Percentiles rank a stretch among this genome's conserved stretches.
These are phyloP conservation scores for Byssothecium circinans DNA, from an alignment of 2,329 filamentous ascomycete genomes.

Conservation along the genomic window DNA sequence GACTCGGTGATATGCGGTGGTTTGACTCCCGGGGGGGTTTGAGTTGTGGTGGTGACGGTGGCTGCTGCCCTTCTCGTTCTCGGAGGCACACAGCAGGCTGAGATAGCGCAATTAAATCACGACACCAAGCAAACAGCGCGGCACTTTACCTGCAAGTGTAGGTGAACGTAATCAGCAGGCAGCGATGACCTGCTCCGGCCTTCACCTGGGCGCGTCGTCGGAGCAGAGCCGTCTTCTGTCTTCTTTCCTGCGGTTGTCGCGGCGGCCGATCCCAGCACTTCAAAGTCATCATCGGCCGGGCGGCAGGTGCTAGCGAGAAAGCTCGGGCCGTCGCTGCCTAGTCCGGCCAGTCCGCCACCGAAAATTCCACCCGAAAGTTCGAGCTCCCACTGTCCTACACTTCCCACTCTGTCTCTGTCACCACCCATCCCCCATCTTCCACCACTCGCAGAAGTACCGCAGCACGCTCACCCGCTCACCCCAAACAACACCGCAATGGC, in stretches of 20 bases:
- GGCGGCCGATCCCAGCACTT: constrained; percentile 19
- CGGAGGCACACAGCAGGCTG: not conserved
- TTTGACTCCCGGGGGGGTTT: not conserved
- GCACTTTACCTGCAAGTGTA: not conserved
- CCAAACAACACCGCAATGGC: no score
- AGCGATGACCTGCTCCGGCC: not conserved
- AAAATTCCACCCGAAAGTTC: constrained; percentile 15
- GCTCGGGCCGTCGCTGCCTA: constrained; percentile 17
- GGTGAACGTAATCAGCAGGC: not conserved
- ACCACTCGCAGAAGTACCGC: no score
- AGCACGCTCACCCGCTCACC: no score
- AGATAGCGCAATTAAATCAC: constrained; percentile 2
- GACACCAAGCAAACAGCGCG: not conserved
- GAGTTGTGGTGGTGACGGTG: not conserved
- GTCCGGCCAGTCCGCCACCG: constrained; percentile 18
- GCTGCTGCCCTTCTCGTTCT: not conserved
- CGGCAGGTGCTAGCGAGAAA: constrained; percentile 16
- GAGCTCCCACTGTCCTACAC: constrained; percentile 2
- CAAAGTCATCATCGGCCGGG: constrained; percentile 34
- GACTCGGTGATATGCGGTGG: not conserved
- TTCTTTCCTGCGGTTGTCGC: constrained; percentile 32
- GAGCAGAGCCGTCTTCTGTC: no score
- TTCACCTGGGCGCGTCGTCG: constrained; percentile 9
- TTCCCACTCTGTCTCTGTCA: constrained; percentile 3
- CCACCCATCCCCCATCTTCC: no score